These are phyloP conservation scores for Mycena amicta DNA, from an alignment of 768 basidiomycete species.

Conservation along the genomic window DNA sequence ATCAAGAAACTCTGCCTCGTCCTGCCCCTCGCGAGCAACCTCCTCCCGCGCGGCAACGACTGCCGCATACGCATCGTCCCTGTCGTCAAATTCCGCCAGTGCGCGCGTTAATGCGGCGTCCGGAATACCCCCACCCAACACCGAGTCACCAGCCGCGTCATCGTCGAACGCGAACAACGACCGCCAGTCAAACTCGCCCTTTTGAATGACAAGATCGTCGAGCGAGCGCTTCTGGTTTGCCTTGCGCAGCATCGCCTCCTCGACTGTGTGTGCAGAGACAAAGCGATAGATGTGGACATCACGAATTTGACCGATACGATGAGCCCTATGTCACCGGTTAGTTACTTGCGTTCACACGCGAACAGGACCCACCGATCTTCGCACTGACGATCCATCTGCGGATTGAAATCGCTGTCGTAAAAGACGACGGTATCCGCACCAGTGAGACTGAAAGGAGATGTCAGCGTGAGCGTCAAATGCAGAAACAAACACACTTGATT, in stretches of 20 bases:
- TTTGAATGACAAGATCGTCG: conserved; percentile 89
- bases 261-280: conserved; percentile 86
- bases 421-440: conserved; percentile 96
- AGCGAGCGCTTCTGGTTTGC: conserved; percentile 97
- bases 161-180: conserved; percentile 64
- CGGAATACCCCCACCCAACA: too few species aligned
- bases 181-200: conserved; percentile 95
- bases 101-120: conserved; percentile 68
- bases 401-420: conserved; percentile 96
- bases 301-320: conserved; percentile 97
- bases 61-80: conserved; percentile 84
- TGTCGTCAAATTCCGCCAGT: conserved; percentile 85
- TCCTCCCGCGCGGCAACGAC: conserved; percentile 75
- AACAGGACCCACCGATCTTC: conserved; percentile 72
- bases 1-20: conserved; percentile 74
- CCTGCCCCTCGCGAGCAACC: conserved; percentile 71
- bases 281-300: conserved; percentile 97
- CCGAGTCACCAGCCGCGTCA: conserved; percentile 39
- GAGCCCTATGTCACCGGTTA: conserved; percentile 57
- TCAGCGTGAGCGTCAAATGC: conserved; percentile 22
- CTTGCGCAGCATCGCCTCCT: conserved; percentile 94
- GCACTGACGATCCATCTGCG: conserved; percentile 97
- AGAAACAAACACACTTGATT: conserved; percentile 72
- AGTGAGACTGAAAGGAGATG: conserved; percentile 55
- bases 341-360: not conserved